Conservation (phyloP, 345 rosid genomes). For the Clausena lansium region DNA sequence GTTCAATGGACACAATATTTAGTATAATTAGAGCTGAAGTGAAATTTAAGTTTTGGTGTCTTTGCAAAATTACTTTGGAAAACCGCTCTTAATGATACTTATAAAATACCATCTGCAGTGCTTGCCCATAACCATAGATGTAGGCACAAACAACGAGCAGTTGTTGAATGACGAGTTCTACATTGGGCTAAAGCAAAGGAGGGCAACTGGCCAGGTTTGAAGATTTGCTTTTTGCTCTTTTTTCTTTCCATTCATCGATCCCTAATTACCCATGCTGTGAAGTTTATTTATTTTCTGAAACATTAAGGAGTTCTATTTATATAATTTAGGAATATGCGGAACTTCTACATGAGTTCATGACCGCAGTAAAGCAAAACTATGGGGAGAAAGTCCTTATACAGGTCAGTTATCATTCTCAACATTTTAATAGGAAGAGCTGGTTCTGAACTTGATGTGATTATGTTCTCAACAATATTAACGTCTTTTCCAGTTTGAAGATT, state of each 20-base stretch:
- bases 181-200: constrained; percentile 73
- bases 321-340: constrained; percentile 73
- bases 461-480: constrained; percentile 1
- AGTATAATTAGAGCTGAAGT: background rate
- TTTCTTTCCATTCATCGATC: constrained; percentile 5
- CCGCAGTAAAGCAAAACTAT: constrained; percentile 83
- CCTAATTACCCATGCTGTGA: background rate
- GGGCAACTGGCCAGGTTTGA: constrained; percentile 79
- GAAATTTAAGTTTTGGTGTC: background rate
- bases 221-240: background rate
- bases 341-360: constrained; percentile 88
- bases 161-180: constrained; percentile 78
- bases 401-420: constrained; percentile 37
- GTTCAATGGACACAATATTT: background rate
- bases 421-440: background rate
- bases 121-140: constrained; percentile 84
- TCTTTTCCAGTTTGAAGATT: constrained; percentile 85
- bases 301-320: constrained; percentile 14
- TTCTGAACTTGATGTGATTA: background rate
- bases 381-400: constrained; percentile 92
- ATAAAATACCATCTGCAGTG: constrained; percentile 40
- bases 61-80: background rate
- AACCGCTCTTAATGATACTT: background rate
- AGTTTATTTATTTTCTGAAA: constrained; percentile 2
- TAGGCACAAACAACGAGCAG: constrained; percentile 82